These are phyloP conservation scores for Aegilops speltoides DNA, from an alignment of 176 grass and related monocot genomes.

Conservation along the genomic window DNA sequence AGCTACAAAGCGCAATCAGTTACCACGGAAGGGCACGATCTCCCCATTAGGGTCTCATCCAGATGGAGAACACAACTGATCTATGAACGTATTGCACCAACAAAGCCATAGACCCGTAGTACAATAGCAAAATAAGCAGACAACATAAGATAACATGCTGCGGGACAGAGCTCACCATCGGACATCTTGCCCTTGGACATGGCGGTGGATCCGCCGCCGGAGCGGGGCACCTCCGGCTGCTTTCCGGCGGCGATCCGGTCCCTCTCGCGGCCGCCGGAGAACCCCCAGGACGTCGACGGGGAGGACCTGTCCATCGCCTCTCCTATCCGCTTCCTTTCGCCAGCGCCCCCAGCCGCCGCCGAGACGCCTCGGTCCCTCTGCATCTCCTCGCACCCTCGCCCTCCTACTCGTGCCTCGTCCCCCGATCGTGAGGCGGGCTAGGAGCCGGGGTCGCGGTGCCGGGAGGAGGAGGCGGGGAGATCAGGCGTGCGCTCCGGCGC, in stretches of 20 bases:
- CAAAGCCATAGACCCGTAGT: neutral
- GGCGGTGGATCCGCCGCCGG: constrained; percentile 33
- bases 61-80: neutral
- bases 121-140: neutral
- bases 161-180: constrained; percentile 37
- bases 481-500: constrained; percentile 13
- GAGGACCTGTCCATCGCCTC: constrained; percentile 63
- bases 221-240: constrained; percentile 45
- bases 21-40: neutral
- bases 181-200: constrained; percentile 52
- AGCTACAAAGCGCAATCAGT: neutral
- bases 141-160: neutral
- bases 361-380: constrained; percentile 39
- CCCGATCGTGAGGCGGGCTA: neutral
- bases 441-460: neutral
- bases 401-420: neutral
- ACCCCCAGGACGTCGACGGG: constrained; percentile 44
- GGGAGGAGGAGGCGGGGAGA: neutral
- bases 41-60: neutral
- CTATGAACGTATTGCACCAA: neutral
- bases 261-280: constrained; percentile 41
- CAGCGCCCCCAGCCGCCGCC: constrained; percentile 21
- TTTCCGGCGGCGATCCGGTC: constrained; percentile 52
- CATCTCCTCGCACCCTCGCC: constrained; percentile 33
- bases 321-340: constrained; percentile 57